Percentiles rank a stretch among this genome's conserved stretches.
Conservation (phyloP, 768 basidiomycete species). For the Botryobasidium botryosum region DNA sequence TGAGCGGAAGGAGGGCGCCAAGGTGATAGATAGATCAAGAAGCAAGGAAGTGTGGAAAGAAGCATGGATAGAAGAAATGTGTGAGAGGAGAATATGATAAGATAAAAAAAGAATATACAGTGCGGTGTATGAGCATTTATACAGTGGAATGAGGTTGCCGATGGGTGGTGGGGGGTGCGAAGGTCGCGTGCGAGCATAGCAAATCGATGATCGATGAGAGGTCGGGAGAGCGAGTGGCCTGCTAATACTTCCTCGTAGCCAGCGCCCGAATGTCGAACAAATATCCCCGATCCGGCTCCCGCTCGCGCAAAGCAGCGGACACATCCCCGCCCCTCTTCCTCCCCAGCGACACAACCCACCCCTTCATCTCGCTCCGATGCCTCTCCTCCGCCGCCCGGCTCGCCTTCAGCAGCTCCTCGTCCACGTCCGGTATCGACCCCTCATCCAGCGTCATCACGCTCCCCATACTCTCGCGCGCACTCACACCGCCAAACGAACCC, state of each 20-base stretch:
- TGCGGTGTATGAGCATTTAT: too few relatives aligned
- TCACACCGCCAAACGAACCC: neutral
- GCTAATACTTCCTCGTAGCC: slow-evolving; percentile 23
- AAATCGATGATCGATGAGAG: slow-evolving; percentile 43
- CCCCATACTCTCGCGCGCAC: neutral
- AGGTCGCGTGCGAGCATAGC: too few relatives aligned
- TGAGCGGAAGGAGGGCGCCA: too few relatives aligned
- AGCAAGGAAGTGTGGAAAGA: too few relatives aligned
- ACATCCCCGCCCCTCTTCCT: slow-evolving; percentile 11
- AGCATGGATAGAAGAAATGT: too few relatives aligned
- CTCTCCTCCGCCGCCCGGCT: slow-evolving; percentile 68
- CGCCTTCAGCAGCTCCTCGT: slow-evolving; percentile 51
- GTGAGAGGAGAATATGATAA: too few relatives aligned
- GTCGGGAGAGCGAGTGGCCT: slow-evolving; percentile 66
- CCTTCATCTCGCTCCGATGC: slow-evolving; percentile 69
- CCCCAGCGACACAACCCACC: slow-evolving; percentile 34
- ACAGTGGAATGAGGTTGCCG: too few relatives aligned
- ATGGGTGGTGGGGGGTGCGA: too few relatives aligned
- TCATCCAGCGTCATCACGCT: neutral
- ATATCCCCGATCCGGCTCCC: slow-evolving; percentile 40
- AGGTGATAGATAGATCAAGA: too few relatives aligned
- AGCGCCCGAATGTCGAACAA: slow-evolving; percentile 73
- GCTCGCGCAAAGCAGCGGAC: slow-evolving; percentile 9
- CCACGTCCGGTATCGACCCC: slow-evolving; percentile 23
- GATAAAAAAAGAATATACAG: too few relatives aligned